A percentile compares a stretch with the other conserved stretches of the same genome.
phyloP scores from a whole-genome alignment of 306 rosid genomes.

The Cucumis sativus region Cucumber_9930_V3 NC_026657.2:30581001-30581500 shows the following conservation, averaged over 20 bases:
- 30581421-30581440: too few species aligned
- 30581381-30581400: background rate
- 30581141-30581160: background rate
- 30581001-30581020: too few species aligned
- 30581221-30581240: too few species aligned
- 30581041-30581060: too few species aligned
- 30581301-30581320: background rate
- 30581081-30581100: too few species aligned
- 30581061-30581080: too few species aligned
- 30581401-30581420: background rate
- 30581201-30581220: background rate
- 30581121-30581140: background rate
- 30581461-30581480: too few species aligned
- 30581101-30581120: too few species aligned
- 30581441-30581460: too few species aligned
- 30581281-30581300: background rate
- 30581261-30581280: too few species aligned
- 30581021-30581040: too few species aligned
- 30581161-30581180: background rate
- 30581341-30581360: background rate
- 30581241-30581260: background rate
- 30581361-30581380: background rate
- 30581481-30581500: too few species aligned
- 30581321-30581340: background rate
- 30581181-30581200: background rate